Evolutionary conservation across 2,329 filamentous ascomycete genomes (phyloP).

Genomic region (Hirsutella rhossiliensis): DNA sequence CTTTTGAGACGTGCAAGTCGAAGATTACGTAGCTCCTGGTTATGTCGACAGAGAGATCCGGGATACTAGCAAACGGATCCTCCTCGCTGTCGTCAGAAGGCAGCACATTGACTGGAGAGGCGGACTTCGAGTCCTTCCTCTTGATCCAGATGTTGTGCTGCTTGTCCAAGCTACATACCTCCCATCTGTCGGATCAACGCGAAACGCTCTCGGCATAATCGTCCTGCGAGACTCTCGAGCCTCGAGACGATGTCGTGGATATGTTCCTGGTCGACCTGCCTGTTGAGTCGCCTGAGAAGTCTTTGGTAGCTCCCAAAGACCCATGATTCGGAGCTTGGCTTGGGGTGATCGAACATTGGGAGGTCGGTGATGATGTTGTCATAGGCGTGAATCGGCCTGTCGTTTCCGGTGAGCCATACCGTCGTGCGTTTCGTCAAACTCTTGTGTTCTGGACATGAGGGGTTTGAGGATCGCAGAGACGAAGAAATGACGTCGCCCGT

Average conservation of each 20-base stretch:
- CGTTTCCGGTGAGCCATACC: constrained; percentile 7
- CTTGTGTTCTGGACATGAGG: too few species aligned
- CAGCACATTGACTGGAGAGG: constrained; percentile 20
- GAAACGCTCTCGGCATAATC: constrained; percentile 76
- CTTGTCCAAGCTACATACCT: constrained; percentile 80
- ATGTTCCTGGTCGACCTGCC: constrained; percentile 48
- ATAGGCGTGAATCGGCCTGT: constrained; percentile 11
- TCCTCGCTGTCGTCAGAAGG: constrained; percentile 64
- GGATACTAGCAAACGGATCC: constrained; percentile 85
- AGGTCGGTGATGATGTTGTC: constrained; percentile 45
- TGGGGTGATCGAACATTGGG: constrained; percentile 49
- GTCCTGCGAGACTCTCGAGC: constrained; percentile 71
- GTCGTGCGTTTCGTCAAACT: not conserved
- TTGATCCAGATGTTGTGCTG: constrained; percentile 78
- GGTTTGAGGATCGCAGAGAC: constrained; percentile 56
- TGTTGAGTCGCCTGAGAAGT: constrained; percentile 40
- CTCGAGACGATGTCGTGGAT: constrained; percentile 64
- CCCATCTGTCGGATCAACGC: constrained; percentile 80
- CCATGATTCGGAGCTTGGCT: constrained; percentile 30
- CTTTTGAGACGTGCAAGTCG: constrained; percentile 25
- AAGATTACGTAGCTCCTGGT: constrained; percentile 53
- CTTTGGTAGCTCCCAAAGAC: constrained; percentile 25
- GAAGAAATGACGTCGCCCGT: constrained; percentile 63
- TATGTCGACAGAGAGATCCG: constrained; percentile 86
- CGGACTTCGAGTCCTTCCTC: constrained; percentile 32